Base-by-base conservation (phyloP, 345 rosid species). In the Punica granatum region DNA sequence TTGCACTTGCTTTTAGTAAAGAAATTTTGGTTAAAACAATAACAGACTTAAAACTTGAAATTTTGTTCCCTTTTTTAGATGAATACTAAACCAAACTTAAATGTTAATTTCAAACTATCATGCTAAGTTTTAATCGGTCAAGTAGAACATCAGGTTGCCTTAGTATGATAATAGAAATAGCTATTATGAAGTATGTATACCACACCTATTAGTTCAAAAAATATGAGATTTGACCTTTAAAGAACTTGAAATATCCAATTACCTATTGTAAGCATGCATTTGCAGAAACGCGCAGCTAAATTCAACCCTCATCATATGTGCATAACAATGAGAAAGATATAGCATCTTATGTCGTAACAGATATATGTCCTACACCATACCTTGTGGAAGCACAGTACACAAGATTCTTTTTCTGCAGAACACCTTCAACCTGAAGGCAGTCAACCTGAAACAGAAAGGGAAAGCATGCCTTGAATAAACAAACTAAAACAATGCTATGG, bases 361-460 rank as follows among this genome's bases (percentile, higher is more conserved):
- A 30, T 48, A 56, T 60, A 60, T 43, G 26, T 56, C 60, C 25
- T 69, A 71, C 68, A 74, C n/a, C 64, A 59, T 87, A 90, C 98
- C 97, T 90, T 43, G 98, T 90, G 69, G 98, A 93, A 67, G 98
- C 98, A 85, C 97, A 93, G 69, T 90, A 93, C 36, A 90, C 98
- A 69, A 93, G 92, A 78, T 93, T 90, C 75, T 88, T 80, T 80
- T 82, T 82, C 79, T 87, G 90, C 74, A 93, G 71, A 65, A 93
- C 96, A 75, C 98, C 98, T 63, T 93, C 98, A 69, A 93, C 97
- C 69, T 81, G 88, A 76, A 93, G 98, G 79, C 98, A 93, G 70
- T 93, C 97, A 60, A 93, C 94, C 98, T 90, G 83, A 76, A 74
- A 79, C 33, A 35, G 43, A 56, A 71, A 67, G 43, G 30, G 1